A percentile compares a stretch with the other conserved stretches of the same genome.
phyloP scores from a whole-genome alignment of 768 basidiomycete species.

The Tricholoma furcatifolium region DNA sequence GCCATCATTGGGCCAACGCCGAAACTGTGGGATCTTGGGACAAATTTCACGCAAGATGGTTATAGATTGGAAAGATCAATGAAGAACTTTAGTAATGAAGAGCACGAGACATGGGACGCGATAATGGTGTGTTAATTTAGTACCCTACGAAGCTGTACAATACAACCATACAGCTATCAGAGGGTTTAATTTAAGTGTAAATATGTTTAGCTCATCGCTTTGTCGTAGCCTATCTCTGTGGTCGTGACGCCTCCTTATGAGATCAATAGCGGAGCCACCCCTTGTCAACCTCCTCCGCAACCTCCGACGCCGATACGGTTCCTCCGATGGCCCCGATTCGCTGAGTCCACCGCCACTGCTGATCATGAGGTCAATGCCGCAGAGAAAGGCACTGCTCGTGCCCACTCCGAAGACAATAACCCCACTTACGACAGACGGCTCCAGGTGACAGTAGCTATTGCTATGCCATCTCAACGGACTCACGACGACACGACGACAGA shows the following conservation, averaged over 20 bases:
- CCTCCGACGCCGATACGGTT: conserved; percentile 2
- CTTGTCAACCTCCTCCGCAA: neutral
- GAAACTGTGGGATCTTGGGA: conserved; percentile 45
- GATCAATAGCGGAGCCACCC: neutral
- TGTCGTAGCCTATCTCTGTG: conserved; percentile 18
- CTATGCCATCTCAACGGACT: conserved; percentile 16
- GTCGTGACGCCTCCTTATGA: conserved; percentile 1
- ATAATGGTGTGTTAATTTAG: conserved; percentile 32
- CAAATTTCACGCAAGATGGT: conserved; percentile 9
- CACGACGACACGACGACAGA: neutral
- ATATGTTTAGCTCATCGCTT: neutral
- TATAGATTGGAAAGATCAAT: neutral
- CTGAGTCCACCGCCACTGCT: neutral
- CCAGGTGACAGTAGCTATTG: conserved; percentile 16
- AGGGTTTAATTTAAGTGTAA: neutral
- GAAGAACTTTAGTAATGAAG: neutral
- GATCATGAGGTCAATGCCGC: neutral
- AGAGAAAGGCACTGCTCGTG: neutral
- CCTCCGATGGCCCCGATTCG: conserved; percentile 1
- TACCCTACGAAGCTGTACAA: neutral
- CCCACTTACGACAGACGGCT: conserved; percentile 2
- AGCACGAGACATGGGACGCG: conserved; percentile 33
- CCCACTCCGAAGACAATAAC: neutral
- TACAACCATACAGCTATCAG: conserved; percentile 1
- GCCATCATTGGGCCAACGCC: conserved; percentile 31